Evolutionary conservation across 2,329 filamentous ascomycete species (phyloP).

Genomic region (Colletotrichum tamarilloi): DNA sequence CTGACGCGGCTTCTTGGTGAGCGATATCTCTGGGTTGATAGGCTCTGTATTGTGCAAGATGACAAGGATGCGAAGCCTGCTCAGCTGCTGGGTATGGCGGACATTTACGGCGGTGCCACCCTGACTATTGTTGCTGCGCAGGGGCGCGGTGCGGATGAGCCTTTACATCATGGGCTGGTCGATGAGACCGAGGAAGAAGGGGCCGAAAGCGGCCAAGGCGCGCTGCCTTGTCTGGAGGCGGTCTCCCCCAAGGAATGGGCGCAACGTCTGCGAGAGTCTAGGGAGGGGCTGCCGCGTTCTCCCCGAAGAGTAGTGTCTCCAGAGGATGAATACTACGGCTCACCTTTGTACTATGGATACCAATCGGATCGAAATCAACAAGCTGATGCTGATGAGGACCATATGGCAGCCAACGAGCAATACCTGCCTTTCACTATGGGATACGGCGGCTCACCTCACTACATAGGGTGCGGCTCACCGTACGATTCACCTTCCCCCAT

Average conservation of each 20-base stretch:
- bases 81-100: background rate
- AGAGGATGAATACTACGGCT: background rate
- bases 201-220: background rate
- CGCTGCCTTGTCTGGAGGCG: background rate
- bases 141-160: background rate
- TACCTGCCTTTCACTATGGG: too few relatives aligned
- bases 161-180: background rate
- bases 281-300: background rate
- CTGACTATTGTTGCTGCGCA: background rate
- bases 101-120: background rate
- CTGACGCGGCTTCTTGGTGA: background rate
- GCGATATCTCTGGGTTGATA: constrained; percentile 4
- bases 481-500: too few relatives aligned
- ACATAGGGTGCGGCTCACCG: too few relatives aligned
- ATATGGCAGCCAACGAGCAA: too few relatives aligned
- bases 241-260: background rate
- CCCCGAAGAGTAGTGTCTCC: background rate
- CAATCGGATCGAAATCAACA: too few relatives aligned
- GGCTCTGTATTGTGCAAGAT: background rate
- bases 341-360: background rate
- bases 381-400: too few relatives aligned
- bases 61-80: background rate
- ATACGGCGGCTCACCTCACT: background rate
- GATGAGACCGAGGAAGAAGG: background rate
- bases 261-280: background rate